Evolutionary conservation across 75 land plant species (phyloP).

Genomic region (Pinus taeda): DNA sequence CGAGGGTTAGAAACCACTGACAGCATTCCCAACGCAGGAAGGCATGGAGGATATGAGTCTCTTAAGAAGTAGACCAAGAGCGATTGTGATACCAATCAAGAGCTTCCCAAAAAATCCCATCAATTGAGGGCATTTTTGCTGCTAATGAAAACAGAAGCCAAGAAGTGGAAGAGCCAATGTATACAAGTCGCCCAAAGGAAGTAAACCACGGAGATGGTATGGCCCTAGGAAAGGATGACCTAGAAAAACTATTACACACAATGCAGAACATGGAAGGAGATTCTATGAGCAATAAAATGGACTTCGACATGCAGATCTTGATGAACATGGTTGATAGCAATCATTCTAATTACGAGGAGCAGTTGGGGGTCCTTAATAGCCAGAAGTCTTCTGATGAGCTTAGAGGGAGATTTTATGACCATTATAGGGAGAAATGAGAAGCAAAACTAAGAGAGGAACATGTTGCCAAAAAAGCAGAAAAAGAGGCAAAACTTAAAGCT

Average conservation of each 20-base stretch:
- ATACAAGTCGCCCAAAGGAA: not conserved
- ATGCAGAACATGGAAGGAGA: not conserved
- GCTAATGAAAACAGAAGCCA: slow-evolving; percentile 1
- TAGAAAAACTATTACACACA: slow-evolving; percentile 1
- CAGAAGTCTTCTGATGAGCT: slow-evolving; percentile 18
- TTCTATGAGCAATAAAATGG: not conserved
- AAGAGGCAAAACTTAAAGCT: slow-evolving; percentile 44
- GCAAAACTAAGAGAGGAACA: slow-evolving; percentile 59
- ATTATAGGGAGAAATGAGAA: slow-evolving; percentile 63
- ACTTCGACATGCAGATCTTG: slow-evolving; percentile 29
- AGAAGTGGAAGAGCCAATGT: not conserved
- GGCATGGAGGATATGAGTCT: not conserved
- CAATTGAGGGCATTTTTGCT: slow-evolving; percentile 5
- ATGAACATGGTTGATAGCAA: slow-evolving; percentile 45
- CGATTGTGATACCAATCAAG: slow-evolving; percentile 1
- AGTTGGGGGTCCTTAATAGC: not conserved
- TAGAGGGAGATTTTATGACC: slow-evolving; percentile 42
- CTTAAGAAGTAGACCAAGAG: not conserved
- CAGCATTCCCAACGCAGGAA: not conserved
- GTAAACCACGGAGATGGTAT: not conserved
- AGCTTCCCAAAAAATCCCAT: slow-evolving; percentile 3
- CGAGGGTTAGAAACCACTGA: not conserved
- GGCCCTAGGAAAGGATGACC: not conserved
- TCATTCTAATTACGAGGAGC: slow-evolving; percentile 12
- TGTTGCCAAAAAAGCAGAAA: slow-evolving; percentile 35